A percentile compares a stretch with the other conserved stretches of the same genome.
phyloP scores from a whole-genome alignment of 83 land plant genomes.

The Picea abies region DNA sequence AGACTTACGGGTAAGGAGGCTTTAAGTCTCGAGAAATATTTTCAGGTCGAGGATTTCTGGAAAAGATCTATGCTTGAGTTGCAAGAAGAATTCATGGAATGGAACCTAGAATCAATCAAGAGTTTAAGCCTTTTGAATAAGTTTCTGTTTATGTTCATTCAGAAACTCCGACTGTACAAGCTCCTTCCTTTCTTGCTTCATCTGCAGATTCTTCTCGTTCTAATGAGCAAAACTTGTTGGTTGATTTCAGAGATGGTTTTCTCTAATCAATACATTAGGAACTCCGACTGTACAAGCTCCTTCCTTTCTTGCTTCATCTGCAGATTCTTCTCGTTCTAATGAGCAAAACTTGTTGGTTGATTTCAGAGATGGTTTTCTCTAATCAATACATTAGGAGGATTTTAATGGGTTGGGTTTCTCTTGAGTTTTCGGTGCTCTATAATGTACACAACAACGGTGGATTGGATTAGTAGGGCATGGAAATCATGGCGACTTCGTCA shows the following conservation, averaged over 20 bases:
- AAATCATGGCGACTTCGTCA: too few species aligned
- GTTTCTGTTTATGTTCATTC: not conserved
- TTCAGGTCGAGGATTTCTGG: not conserved
- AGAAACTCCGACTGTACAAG: not conserved
- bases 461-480: too few species aligned
- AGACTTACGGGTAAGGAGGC: not conserved
- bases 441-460: too few species aligned
- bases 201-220: not conserved
- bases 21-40: not conserved
- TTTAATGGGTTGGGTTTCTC: too few species aligned
- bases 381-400: too few species aligned
- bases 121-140: not conserved
- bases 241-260: too few species aligned
- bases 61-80: not conserved
- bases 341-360: not conserved
- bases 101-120: not conserved
- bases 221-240: not conserved
- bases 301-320: not conserved
- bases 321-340: not conserved
- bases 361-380: too few species aligned
- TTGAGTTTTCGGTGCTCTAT: too few species aligned
- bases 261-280: too few species aligned
- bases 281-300: not conserved
- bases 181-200: not conserved
- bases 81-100: not conserved